Percentiles rank a stretch among this genome's conserved stretches.
These are phyloP conservation scores for Biscogniauxia sp. DNA, from an alignment of 2,329 filamentous ascomycete species.

Conservation along the genomic window DNA sequence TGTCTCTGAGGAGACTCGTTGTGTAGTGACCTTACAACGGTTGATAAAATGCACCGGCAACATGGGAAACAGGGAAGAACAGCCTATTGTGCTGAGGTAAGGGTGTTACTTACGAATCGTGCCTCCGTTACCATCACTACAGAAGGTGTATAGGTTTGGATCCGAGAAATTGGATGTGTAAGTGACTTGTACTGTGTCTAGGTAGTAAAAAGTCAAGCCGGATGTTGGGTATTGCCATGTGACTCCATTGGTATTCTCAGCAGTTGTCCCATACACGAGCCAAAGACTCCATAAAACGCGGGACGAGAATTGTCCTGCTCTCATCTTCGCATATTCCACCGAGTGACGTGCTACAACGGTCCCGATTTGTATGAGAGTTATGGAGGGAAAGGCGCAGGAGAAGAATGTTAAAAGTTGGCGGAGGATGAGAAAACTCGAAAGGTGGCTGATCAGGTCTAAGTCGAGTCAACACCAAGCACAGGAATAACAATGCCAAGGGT, in stretches of 20 bases:
- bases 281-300: neutral
- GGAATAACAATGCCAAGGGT: neutral
- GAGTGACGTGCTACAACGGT: neutral
- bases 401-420: neutral
- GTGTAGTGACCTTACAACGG: neutral
- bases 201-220: constrained; percentile 3
- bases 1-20: neutral
- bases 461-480: neutral
- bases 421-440: neutral
- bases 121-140: neutral
- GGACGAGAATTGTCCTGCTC: neutral
- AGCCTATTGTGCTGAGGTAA: neutral
- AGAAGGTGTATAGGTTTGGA: constrained; percentile 7
- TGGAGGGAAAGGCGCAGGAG: neutral
- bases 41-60: neutral
- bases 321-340: neutral
- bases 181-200: constrained; percentile 7
- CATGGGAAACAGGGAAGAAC: no score
- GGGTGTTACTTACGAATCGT: constrained; percentile 1
- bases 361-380: neutral
- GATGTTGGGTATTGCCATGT: constrained; percentile 1
- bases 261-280: neutral
- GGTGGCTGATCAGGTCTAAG: neutral
- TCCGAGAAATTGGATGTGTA: constrained; percentile 3
- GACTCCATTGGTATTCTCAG: neutral